These are phyloP conservation scores for Nicotiana rustica DNA, from an alignment of 305 asterid genomes.

Conservation along the genomic window DNA sequence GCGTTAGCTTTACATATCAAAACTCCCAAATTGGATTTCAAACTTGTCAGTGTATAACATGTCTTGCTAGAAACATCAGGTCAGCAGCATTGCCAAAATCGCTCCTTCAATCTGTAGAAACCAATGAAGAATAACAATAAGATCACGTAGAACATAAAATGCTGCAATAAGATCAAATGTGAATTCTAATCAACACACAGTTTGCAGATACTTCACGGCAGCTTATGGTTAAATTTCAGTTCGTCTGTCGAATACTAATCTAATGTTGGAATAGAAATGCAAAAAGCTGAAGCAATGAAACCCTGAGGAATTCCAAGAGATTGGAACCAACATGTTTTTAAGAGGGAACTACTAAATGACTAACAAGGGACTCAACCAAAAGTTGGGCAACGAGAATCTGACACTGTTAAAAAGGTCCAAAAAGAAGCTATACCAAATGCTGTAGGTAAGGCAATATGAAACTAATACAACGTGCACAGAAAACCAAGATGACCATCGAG, in stretches of 20 bases:
- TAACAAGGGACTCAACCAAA: constrained; percentile 31
- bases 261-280: neutral
- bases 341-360: neutral
- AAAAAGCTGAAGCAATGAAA: neutral
- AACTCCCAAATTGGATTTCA: constrained; percentile 16
- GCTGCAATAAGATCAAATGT: neutral
- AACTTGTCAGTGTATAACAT: neutral
- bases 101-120: constrained; percentile 31
- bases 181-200: neutral
- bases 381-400: neutral
- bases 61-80: constrained; percentile 4
- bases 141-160: neutral
- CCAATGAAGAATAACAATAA: neutral
- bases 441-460: neutral
- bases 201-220: neutral
- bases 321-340: constrained; percentile 8
- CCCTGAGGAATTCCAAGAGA: neutral
- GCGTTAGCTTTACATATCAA: neutral
- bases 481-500: constrained; percentile 15
- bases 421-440: neutral
- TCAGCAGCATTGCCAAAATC: constrained; percentile 14
- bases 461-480: neutral
- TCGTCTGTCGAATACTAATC: constrained; percentile 15
- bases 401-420: neutral
- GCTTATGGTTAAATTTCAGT: neutral